Evolutionary conservation across 768 basidiomycete species (phyloP), one percentile per base, ranked within the genome.

Genomic region (Podaxis sp.): DNA sequence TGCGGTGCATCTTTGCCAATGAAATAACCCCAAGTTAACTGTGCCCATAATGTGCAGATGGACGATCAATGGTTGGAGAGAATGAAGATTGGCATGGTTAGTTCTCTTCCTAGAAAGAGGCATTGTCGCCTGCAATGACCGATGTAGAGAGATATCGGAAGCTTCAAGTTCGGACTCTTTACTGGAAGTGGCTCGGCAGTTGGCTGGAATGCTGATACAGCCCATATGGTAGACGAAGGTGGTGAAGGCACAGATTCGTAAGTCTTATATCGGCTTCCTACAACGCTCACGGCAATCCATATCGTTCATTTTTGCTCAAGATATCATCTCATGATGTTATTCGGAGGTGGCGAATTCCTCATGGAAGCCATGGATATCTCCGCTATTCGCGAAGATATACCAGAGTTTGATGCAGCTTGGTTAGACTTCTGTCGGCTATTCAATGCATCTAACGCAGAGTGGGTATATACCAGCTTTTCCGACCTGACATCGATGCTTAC

Each of bases 341-440:
- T 75, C 40, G 75, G 74, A 22, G 77, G 75, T 4, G 75, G 76
- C 12, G 77, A 77, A 61, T 74, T 78, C 57, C 59, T 77, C 29
- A 78, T 78, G 76, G 77, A 78, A 55, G 71, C 70, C n/a, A 75
- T 77, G 74, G 75, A 77, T 37, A 52, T 77, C 15, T 27, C 54
- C 8, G 55, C 50, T 12, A 74, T 77, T 36, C 74, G 70, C 0
- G 75, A 77, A 63, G 76, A 73, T 11, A 55, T 62, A 55, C 74
- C 75, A 1, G 74, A 67, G 25, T 78, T 78, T 61, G 75, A 78
- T 60, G 75, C 74, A 41, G 75, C 76, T 6, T 78, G 77, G 77
- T 38, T 78, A 15, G 77, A 77, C 64, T 77, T 77, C 58, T 78
- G 76, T 57, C 67, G 67, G 43, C 66, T 74, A n/a, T 74, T 68